Evolutionary conservation across 768 basidiomycete species (phyloP), one percentile per base, ranked within the genome.

Genomic region (Hypholoma sublateritium): DNA sequence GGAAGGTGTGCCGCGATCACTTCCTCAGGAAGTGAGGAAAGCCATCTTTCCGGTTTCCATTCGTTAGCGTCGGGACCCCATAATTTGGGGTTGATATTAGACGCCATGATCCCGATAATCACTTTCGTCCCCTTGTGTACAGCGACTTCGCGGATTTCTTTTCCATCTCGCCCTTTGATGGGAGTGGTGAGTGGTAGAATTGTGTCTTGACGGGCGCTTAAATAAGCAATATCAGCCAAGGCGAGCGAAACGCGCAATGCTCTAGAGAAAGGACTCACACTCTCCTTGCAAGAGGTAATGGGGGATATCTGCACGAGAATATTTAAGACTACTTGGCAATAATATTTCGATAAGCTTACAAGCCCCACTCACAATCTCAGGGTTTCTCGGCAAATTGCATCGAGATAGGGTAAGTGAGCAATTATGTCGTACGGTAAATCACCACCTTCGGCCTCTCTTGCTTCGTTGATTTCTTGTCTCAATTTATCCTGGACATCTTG

Each of bases 31-130:
- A 77, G 65, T 0, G 69, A 68, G 2, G 61, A 59, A 0, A 79
- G 64, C 80, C 80, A 81, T 21, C 80, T 69, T 59, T 80, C 77
- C 1, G 79, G 81, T 59, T 76, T 80, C 78, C 78, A 80, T 56
- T 80, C 75, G 13, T 63, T 53, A 1, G 76, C 72, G 52, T 82
- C 79, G 9, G 65, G 62, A 7, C 81, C 81, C 80, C 79, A 81
- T 9, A 80, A 60, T 4, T 68, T 67, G 13, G 70, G 72, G 59
- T 77, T 72, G 16, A 70, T 64, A 56, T 82, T 82, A 24, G 71
- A 64, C 22, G 64, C 66, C 11, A 74, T 39, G 34, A 80, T 69
- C 1, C 74, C 76, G 14, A 78, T 62, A 19, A 72, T 57, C 13
- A 82, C 49, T 14, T 65, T 62, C 2, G 80, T 81, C 50, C 69